Evolutionary conservation across 2,329 filamentous ascomycete genomes (phyloP).

Genomic region (Diaporthe sp.): DNA sequence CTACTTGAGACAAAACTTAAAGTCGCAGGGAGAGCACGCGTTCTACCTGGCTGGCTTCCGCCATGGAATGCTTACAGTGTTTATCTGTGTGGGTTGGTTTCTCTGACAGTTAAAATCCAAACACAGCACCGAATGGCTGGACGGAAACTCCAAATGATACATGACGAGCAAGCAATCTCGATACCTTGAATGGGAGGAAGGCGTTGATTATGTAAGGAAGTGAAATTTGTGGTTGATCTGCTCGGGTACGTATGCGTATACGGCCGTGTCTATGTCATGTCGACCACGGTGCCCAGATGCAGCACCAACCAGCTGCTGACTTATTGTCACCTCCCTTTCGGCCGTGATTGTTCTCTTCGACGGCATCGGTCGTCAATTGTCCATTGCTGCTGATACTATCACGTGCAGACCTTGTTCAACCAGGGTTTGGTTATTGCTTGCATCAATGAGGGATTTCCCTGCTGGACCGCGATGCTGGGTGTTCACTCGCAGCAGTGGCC

Average conservation of each 20-base stretch:
- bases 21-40: background rate
- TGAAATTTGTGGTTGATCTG: background rate
- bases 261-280: background rate
- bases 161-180: background rate
- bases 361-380: background rate
- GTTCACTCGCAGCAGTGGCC: background rate
- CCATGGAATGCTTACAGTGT: background rate
- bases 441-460: background rate
- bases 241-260: background rate
- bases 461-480: background rate
- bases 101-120: background rate
- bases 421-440: background rate
- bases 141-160: background rate
- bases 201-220: background rate
- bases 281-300: background rate
- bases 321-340: background rate
- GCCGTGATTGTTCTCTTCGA: background rate
- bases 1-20: slow-evolving; percentile 5
- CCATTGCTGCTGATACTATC: background rate
- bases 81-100: background rate
- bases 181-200: background rate
- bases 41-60: background rate
- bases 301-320: background rate
- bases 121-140: background rate
- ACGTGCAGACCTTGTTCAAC: background rate